Base-by-base conservation (phyloP, 495 filamentous ascomycete species). In the Penicillium crystallinum region DNA sequence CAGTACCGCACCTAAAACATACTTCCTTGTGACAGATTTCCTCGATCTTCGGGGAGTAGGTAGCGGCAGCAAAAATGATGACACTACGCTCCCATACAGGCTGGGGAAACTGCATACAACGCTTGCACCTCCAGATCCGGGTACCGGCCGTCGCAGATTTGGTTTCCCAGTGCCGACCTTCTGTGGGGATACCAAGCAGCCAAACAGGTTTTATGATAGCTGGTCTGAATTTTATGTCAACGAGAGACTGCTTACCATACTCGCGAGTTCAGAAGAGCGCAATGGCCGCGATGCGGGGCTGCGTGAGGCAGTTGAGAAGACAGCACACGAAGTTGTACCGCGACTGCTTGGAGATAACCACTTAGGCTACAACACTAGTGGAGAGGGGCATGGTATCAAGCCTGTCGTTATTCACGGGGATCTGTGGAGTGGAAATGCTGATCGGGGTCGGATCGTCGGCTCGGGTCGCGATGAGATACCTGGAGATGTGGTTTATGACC, bases 391-490 rank as follows among this genome's bases (percentile, higher is more conserved):
- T 9, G 76, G 75, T 5, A 69, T 88, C 18, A 71, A 62, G 1
- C 91, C 91, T 0, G 90, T 92, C 5, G 77, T 95, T 15, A 79
- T 95, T 21, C 91, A 97, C 67, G 91, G 91, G 14, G 92, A 96
- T 74, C 59, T 96, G 34, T 97, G 91, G 91, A 85, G 81, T 60
- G 91, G 91, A 2, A 97, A 97, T 66, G 79, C 82, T 21, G 83
- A 81, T n/a, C 57, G 75, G 5, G 90, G 86, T 1, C 70, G 68
- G 40, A 85, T 92, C 55, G 79, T 74, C 0, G 81, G 70, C 0
- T 61, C 55, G 39, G 70, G 62, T 8, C 36, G 53, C 0, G 63
- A 65, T 19, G 71, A 74, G n/a, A 79, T 75, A 5, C 71, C 72
- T 0, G 87, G 91, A 50, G 91, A 91, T 55, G 84, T 96, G 10